Conservation (phyloP, 176 grass and related monocot species). For the Oryza coarctata region DNA sequence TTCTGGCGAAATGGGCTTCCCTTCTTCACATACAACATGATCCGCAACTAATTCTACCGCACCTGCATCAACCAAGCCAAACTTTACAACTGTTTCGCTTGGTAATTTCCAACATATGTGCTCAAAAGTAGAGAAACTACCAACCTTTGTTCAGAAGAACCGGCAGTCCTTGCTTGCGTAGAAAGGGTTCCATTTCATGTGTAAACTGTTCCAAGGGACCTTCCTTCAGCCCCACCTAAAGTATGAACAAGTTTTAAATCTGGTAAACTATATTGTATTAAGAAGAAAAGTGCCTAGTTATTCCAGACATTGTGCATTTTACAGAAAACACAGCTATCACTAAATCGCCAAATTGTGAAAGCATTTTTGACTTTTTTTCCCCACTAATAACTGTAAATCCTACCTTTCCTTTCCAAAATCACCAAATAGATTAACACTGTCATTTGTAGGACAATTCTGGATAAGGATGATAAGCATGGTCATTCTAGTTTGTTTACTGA, state of each 20-base stretch:
- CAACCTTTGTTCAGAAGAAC: slow-evolving; percentile 96
- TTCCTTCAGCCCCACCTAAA: slow-evolving; percentile 88
- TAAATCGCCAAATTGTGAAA: not conserved
- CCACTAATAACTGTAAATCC: not conserved
- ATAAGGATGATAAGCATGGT: not conserved
- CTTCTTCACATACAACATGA: slow-evolving; percentile 90
- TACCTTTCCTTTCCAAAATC: not conserved
- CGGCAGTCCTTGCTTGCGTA: slow-evolving; percentile 83
- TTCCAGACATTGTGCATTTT: not conserved
- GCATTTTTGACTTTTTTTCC: not conserved
- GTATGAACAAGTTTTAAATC: not conserved
- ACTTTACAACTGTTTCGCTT: not conserved
- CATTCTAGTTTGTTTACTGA: not conserved
- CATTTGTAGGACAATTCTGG: not conserved
- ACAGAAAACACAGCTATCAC: not conserved
- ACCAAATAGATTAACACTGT: not conserved
- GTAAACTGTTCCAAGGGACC: slow-evolving; percentile 90
- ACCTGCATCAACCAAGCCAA: slow-evolving; percentile 39
- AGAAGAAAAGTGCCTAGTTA: not conserved
- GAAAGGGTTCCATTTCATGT: slow-evolving; percentile 95
- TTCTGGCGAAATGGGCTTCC: slow-evolving; percentile 78
- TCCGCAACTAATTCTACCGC: slow-evolving; percentile 85
- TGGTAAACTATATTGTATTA: not conserved
- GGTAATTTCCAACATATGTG: not conserved
- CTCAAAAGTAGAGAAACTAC: not conserved